Evolutionary conservation across 345 rosid species (phyloP), one percentile per base, ranked within the genome.

Genomic region (Toxicodendron radicans): DNA sequence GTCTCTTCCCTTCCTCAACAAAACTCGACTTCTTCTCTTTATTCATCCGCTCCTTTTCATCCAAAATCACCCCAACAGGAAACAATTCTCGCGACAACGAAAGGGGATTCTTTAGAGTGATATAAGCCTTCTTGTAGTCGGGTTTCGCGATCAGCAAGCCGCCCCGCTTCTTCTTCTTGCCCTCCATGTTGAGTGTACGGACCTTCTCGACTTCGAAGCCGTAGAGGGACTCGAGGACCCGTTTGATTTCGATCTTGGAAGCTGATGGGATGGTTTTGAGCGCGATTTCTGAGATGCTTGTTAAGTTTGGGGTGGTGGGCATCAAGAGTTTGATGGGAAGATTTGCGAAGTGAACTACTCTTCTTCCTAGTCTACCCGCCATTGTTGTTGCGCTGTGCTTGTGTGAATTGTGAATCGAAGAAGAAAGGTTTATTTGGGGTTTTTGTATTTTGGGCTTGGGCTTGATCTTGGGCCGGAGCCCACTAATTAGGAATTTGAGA

Each of bases 221-320:
- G 77, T 92, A 89, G 68, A 96, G 90, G 14, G 98, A 89, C 66
- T 90, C 93, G 13, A 96, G 97, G 17, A 92, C 95, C 74, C 99
- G 95, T 83, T 93, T 95, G 89, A 93, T 95, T 82, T 95, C 98
- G 75, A 93, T 87, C 87, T 93, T 95, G 46, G 98, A 77, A 13
- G 97, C 98, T 0, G 97, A 89, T 0, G 97, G 97, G 66, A 96
- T 83, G 3, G 98, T 92, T 79, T 86, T 92, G 52, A 96, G 82
- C 0, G 97, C 88, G 65, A 90, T 86, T 73, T 96, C 99, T 53
- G 54, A 71, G 76, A 95, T 90, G 85, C 89, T 90, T 0, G 78
- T 76, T 69, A 85, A 84, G 7, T 88, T 84, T 5, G 73, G 75
- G 7, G 89, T 84, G 7, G 75, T 76, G 0, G 99, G 98, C 90